These are phyloP conservation scores for Diaporthe velutina DNA, from an alignment of 2,329 filamentous ascomycete species.

Conservation along the genomic window DNA sequence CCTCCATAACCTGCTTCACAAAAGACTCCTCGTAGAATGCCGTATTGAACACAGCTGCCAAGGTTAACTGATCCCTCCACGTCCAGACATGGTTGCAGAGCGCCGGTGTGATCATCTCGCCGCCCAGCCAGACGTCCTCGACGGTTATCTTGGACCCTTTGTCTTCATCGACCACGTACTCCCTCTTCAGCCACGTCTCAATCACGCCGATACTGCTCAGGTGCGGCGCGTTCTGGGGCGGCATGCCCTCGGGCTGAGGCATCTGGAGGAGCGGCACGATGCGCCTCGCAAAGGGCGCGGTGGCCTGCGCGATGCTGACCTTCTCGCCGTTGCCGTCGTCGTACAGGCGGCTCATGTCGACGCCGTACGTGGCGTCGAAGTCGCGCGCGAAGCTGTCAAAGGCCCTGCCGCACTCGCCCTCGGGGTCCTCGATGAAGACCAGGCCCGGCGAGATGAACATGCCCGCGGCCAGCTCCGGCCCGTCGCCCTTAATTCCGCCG, in stretches of 20 bases:
- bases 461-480: slow-evolving; percentile 22
- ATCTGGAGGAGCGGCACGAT: slow-evolving; percentile 15
- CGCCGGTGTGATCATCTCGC: neutral
- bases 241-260: slow-evolving; percentile 1
- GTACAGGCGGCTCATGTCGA: slow-evolving; percentile 15
- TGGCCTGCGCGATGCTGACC: neutral
- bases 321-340: neutral
- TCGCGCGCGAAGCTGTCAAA: slow-evolving; percentile 1
- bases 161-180: neutral
- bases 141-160: neutral
- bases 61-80: slow-evolving; percentile 6
- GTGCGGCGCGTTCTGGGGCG: slow-evolving; percentile 7
- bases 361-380: slow-evolving; percentile 3
- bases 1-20: neutral
- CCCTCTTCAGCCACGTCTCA: neutral
- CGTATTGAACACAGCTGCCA: neutral
- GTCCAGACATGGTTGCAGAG: slow-evolving; percentile 19
- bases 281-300: slow-evolving; percentile 5
- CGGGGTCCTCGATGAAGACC: slow-evolving; percentile 10
- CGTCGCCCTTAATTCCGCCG: neutral
- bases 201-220: neutral
- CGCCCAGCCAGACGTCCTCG: slow-evolving; percentile 16
- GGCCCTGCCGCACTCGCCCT: neutral
- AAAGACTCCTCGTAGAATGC: neutral
- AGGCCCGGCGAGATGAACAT: slow-evolving; percentile 18